Base-by-base conservation (phyloP, 139 green algal genomes). In the Volvox reticuliferus region DNA sequence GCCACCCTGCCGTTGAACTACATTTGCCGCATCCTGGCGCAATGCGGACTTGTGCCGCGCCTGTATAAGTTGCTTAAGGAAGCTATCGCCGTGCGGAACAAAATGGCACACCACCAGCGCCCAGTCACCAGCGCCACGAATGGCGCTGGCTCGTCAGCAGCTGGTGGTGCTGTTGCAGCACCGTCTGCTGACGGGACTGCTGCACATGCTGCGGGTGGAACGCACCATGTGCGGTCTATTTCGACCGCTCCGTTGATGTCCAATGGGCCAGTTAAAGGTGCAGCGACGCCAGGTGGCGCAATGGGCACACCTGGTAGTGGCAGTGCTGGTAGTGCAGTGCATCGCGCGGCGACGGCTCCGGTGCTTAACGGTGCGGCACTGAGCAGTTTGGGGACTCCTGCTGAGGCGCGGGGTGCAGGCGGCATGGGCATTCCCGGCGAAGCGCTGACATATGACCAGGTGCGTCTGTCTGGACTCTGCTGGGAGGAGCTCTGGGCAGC, bases 21-120 rank as follows among this genome's bases (percentile, higher is more conserved):
- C 88, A 91, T 97, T 35, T 97, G 95, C 93, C 92, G 95, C 71
- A 91, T 97, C n/a, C 89, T 98, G 28, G 93, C 95, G 28, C 93
- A 96, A 17, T 83, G 71, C 26, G 94, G 94, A 14, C 88, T 95
- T 12, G 87, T 95, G 28, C 82, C 92, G 26, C 93, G 94, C 20
- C 93, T 98, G 88, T 95, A 96, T 79, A 73, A 86, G 50, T 90
- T 95, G 80, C 89, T 96, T 0, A 94, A 92, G 90, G 89, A 96
- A 90, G 83, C 93, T 69, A 81, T 89, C n/a, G 69, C 22, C n/a
- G 16, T 17, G 78, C 76, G 82, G 5, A 62, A 63, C 24, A 44
- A 20, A 63, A 63, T 75, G 91, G 44, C 44, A 21, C 28, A 37
- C 33, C 44, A 30, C 30, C 63, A 6, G 0, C 26, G 18, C 19